Base-by-base conservation (phyloP, 106 monocot species). In the Dendrobium nobile region DNA sequence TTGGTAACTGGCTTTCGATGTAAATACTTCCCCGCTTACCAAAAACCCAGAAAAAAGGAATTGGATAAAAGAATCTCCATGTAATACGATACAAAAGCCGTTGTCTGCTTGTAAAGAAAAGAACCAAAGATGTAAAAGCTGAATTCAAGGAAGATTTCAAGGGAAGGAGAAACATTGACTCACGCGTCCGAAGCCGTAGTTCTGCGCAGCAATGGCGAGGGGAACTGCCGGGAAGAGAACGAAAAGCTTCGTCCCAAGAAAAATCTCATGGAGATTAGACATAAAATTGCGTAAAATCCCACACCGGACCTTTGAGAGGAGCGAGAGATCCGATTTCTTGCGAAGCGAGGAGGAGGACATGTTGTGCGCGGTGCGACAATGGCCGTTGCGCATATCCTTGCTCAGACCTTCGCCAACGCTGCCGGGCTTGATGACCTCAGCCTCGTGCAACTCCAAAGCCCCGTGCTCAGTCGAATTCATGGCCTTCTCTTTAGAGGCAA, bases 321-420 rank as follows among this genome's bases (percentile, higher is more conserved):
- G 82, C 2, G 87, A 77, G 73, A 84, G 67, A 75, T 95, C 90
- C 16, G 92, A 95, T 54, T 89, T 92, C 89, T 95, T 95, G 26
- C 92, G 84, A 67, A 95, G 91, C 7, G 95, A 95, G 0, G 89
- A 82, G 1, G 92, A 90, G 17, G 95, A 95, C 83, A 92, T 84
- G 91, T 87, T 95, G 85, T 89, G 95, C 0, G 95, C 95, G 16
- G 88, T 92, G 28, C 59, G 78, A 9, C 58, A 26, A 31, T 78
- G 78, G n/a, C 22, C 77, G 77, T 77, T 44, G 42, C 74, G 43
- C 47, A 15, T 54, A 43, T 77, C 77, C 42, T 73, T 43, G 74
- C 40, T 80, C 54, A 75, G 22, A 0, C 78, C 72, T 4, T 55
- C 47, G 26, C 72, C 47, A 13, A 24, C 40, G 77, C 26, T 75